Percentiles rank a stretch among this genome's conserved stretches.
Evolutionary conservation across 176 grass and related monocot genomes (phyloP).

Genomic region (Oryza meyeriana): DNA sequence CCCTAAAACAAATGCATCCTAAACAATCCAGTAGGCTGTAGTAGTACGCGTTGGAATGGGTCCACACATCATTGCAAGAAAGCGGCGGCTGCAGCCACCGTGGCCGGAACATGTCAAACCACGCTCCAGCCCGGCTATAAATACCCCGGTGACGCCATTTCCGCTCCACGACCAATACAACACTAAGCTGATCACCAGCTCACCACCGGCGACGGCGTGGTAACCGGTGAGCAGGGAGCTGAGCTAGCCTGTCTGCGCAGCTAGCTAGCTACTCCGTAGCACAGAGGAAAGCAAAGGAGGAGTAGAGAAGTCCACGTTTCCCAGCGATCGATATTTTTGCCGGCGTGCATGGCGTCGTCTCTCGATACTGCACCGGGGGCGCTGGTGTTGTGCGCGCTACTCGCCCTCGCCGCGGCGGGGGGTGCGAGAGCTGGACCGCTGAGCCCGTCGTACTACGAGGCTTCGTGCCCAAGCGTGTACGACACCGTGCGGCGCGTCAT

Average conservation of each 20-base stretch:
- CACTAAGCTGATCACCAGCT: neutral
- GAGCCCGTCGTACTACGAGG: constrained; percentile 35
- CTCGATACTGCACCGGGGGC: neutral
- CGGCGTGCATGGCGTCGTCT: neutral
- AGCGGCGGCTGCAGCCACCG: neutral
- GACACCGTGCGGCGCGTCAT: constrained; percentile 43
- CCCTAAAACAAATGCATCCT: too few relatives aligned
- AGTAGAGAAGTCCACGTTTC: neutral
- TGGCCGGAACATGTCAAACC: neutral
- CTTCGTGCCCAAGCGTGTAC: constrained; percentile 34
- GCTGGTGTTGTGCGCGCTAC: constrained; percentile 10
- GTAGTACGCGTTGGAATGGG: constrained; percentile 16
- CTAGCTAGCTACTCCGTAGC: too few relatives aligned
- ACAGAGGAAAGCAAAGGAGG: neutral
- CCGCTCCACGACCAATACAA: neutral
- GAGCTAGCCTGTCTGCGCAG: too few relatives aligned
- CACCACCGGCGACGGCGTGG: neutral
- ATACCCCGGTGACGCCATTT: neutral
- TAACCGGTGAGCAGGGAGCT: neutral
- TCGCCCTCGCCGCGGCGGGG: neutral
- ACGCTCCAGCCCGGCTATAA: neutral
- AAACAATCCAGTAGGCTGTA: neutral
- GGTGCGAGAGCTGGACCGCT: constrained; percentile 27
- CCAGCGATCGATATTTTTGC: neutral
- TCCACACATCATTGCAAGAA: constrained; percentile 4